A percentile compares a stretch with the other conserved stretches of the same genome.
phyloP scores from a whole-genome alignment of 2,329 filamentous ascomycete genomes.

The Domatiomyces globalis region DNA sequence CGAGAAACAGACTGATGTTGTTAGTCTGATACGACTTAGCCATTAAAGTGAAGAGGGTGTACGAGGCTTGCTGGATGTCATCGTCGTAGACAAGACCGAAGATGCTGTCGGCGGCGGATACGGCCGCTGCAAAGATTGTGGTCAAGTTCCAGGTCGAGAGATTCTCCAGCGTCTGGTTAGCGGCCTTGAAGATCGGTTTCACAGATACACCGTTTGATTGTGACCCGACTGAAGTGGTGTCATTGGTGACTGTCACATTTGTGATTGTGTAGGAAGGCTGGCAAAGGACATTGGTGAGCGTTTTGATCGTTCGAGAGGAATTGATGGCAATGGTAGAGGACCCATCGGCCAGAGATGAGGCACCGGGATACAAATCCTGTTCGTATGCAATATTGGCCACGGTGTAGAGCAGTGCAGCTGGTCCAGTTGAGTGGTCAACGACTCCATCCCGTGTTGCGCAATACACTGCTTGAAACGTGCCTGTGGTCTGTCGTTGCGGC shows the following conservation, averaged over 20 bases:
- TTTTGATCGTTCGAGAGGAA: conserved; percentile 12
- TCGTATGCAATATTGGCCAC: conserved; percentile 12
- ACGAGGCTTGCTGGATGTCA: conserved; percentile 6
- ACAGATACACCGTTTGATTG: conserved; percentile 7
- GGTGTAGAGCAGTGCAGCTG: conserved; percentile 12
- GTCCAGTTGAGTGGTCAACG: neutral
- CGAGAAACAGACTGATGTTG: conserved; percentile 9
- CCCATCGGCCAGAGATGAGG: conserved; percentile 11
- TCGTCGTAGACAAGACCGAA: conserved; percentile 3
- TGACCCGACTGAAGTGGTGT: conserved; percentile 8
- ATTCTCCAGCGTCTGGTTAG: conserved; percentile 19
- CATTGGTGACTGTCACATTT: conserved; percentile 12
- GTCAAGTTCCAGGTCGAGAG: conserved; percentile 17
- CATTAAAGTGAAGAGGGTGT: conserved; percentile 14
- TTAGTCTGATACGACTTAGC: conserved; percentile 9
- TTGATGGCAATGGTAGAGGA: conserved; percentile 13
- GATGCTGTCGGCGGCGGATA: conserved; percentile 7
- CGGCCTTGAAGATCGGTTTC: conserved; percentile 15
- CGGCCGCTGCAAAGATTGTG: conserved; percentile 9
- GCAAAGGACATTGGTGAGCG: conserved; percentile 16
- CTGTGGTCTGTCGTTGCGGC: conserved; percentile 8
- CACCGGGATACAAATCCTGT: conserved; percentile 13
- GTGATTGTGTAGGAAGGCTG: conserved; percentile 12
- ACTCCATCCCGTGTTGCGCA: conserved; percentile 7
- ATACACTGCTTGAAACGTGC: conserved; percentile 12